Conservation (phyloP, 768 basidiomycete species). For the Phanerochaete carnosa region DNA sequence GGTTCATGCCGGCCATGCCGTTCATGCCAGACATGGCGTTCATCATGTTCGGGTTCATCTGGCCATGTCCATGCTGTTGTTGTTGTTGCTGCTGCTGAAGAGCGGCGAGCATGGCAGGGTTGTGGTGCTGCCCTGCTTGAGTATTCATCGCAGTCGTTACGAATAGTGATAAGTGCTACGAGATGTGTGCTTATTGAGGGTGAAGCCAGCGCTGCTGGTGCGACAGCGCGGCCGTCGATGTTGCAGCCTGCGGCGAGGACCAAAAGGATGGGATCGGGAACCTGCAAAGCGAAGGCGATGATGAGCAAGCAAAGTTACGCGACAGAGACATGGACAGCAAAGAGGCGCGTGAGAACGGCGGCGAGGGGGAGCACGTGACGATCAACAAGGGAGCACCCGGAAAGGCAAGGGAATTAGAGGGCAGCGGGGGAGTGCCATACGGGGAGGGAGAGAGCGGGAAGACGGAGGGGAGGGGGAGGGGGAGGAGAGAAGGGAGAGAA, state of each 20-base stretch:
- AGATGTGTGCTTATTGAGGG: background rate
- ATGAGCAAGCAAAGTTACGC: background rate
- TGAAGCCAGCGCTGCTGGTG: background rate
- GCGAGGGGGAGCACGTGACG: constrained; percentile 7
- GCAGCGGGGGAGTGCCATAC: background rate
- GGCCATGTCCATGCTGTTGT: constrained; percentile 4
- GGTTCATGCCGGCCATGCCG: constrained; percentile 14
- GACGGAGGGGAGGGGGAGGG: background rate
- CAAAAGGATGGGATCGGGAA: background rate
- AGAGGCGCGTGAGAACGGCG: constrained; percentile 1
- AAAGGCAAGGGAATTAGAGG: background rate
- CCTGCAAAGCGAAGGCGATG: background rate
- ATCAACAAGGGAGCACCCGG: constrained; percentile 1
- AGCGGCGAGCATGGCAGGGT: constrained; percentile 9
- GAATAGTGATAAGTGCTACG: background rate
- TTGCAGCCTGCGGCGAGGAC: background rate
- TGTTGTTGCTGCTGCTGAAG: constrained; percentile 13
- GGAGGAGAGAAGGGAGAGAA: background rate
- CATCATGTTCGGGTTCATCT: constrained; percentile 10
- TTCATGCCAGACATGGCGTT: constrained; percentile 14
- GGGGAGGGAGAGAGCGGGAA: background rate
- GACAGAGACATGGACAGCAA: background rate
- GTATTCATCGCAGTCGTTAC: constrained; percentile 8
- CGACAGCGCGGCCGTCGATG: background rate
- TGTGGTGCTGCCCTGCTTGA: constrained; percentile 8